Conservation (phyloP, 257 asterid genomes). For the Ophiorrhiza pumila region DNA sequence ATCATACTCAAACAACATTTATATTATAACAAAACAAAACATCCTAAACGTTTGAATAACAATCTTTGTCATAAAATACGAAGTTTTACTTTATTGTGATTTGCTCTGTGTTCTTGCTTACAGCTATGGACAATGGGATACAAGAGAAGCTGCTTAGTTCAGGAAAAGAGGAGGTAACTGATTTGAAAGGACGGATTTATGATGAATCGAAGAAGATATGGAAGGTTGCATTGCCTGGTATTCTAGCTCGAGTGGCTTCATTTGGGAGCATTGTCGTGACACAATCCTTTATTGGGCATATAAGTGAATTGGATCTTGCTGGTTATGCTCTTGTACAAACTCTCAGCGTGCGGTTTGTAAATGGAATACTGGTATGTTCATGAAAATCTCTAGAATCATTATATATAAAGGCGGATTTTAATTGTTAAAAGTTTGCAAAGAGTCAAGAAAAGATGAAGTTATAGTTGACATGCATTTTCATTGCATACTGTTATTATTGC, state of each 20-base stretch:
- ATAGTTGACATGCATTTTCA: too few relatives aligned
- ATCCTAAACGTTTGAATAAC: background rate
- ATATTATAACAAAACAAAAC: too few relatives aligned
- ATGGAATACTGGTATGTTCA: slow-evolving; percentile 61
- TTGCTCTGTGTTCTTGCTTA: background rate
- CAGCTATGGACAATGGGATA: slow-evolving; percentile 51
- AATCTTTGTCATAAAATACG: background rate
- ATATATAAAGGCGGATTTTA: background rate
- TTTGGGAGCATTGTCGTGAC: slow-evolving; percentile 68
- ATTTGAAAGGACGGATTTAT: slow-evolving; percentile 43
- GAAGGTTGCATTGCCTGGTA: slow-evolving; percentile 84
- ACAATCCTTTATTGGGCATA: slow-evolving; percentile 69
- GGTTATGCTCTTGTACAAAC: slow-evolving; percentile 76
- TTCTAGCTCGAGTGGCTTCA: slow-evolving; percentile 61
- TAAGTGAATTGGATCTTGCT: slow-evolving; percentile 60
- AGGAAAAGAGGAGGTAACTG: slow-evolving; percentile 31
- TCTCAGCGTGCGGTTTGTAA: slow-evolving; percentile 63
- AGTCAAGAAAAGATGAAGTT: too few relatives aligned
- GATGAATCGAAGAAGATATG: slow-evolving; percentile 77
- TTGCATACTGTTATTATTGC: background rate
- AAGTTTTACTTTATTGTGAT: background rate
- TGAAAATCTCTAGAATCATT: background rate
- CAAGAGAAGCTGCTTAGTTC: slow-evolving; percentile 47
- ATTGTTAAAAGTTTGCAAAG: background rate
- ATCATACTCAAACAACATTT: too few relatives aligned